A percentile compares a stretch with the other conserved stretches of the same genome.
phyloP scores from a whole-genome alignment of 1,284 basidiomycete species.

The Ceraceosorus bombacis region DNA sequence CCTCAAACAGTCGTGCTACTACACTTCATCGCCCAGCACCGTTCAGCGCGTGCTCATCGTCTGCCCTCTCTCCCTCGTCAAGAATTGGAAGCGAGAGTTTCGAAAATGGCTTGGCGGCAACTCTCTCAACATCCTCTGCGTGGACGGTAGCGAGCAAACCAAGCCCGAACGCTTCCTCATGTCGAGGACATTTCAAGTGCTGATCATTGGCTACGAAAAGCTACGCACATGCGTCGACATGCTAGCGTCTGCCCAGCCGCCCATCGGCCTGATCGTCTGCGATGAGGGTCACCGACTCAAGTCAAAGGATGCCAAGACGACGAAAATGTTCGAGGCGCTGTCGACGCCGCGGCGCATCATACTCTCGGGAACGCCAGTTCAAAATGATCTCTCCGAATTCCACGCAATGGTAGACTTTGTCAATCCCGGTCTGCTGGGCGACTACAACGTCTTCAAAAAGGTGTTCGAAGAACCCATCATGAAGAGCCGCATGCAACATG shows the following conservation, averaged over 20 bases:
- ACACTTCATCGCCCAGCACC: constrained; percentile 27
- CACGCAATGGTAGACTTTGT: constrained; percentile 95
- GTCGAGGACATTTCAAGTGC: constrained; percentile 62
- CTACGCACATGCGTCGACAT: constrained; percentile 40
- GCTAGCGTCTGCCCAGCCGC: constrained; percentile 53
- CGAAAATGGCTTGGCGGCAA: constrained; percentile 74
- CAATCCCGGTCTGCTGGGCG: constrained; percentile 73
- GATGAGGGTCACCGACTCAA: constrained; percentile 97
- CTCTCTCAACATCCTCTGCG: constrained; percentile 68
- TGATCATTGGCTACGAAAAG: constrained; percentile 93
- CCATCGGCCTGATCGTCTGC: constrained; percentile 86
- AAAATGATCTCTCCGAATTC: constrained; percentile 92
- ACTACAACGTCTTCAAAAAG: constrained; percentile 38
- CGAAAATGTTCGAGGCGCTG: constrained; percentile 74
- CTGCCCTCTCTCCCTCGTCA: constrained; percentile 84
- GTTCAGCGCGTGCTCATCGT: constrained; percentile 58
- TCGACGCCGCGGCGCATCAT: constrained; percentile 66
- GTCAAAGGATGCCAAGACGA: constrained; percentile 84
- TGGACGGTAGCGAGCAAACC: constrained; percentile 57
- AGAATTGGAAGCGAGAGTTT: constrained; percentile 95
- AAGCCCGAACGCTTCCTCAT: constrained; percentile 31
- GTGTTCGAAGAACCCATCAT: constrained; percentile 85
- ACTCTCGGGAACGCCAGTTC: constrained; percentile 87
- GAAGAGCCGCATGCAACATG: constrained; percentile 72
- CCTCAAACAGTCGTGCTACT: constrained; percentile 41